phyloP scores from a whole-genome alignment of 345 rosid species.

The Erucastrum elatum region DNA sequence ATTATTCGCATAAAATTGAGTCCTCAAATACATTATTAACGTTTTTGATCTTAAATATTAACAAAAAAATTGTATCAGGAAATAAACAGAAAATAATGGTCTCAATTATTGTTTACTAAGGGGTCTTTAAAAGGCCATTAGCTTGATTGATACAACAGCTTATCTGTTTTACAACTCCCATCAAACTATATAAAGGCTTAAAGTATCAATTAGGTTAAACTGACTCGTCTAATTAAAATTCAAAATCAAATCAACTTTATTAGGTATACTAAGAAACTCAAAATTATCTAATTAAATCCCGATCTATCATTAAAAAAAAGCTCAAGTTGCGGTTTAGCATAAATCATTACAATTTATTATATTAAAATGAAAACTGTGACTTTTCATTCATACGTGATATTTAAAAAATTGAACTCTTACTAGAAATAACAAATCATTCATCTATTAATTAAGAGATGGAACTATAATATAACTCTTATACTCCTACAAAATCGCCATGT shows the following conservation, averaged over 20 bases:
- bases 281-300: neutral
- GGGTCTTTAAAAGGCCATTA: constrained; percentile 23
- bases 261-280: neutral
- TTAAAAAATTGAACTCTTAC: too few relatives aligned
- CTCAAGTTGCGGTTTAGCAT: neutral
- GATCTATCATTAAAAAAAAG: neutral
- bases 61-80: neutral
- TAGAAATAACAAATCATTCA: too few relatives aligned
- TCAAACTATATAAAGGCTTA: constrained; percentile 31
- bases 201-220: constrained; percentile 41
- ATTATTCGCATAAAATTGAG: neutral
- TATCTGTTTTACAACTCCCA: constrained; percentile 27
- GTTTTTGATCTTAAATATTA: neutral
- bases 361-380: too few relatives aligned
- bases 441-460: too few relatives aligned
- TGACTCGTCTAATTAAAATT: constrained; percentile 34
- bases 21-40: neutral
- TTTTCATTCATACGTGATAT: too few relatives aligned
- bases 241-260: constrained; percentile 30
- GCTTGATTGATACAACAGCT: constrained; percentile 35
- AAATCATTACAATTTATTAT: neutral
- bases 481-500: too few relatives aligned
- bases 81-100: neutral
- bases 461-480: too few relatives aligned
- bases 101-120: constrained; percentile 18